These are phyloP conservation scores for Pichia sporocuriosa DNA, from an alignment of 805 yeast genomes.

Conservation along the genomic window DNA sequence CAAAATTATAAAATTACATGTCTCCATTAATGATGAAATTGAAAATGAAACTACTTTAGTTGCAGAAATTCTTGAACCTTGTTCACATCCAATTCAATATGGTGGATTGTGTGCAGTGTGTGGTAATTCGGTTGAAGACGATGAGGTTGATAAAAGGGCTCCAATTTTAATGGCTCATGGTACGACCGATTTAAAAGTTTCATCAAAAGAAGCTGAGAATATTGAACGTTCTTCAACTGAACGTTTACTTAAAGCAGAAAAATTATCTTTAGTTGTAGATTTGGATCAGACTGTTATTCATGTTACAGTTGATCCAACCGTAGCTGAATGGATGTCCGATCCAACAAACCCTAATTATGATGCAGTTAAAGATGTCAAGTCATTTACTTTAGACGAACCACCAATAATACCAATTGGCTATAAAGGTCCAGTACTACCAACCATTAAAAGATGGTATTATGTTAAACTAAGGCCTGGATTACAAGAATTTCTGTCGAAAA, in stretches of 20 bases:
- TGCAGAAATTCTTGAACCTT: slow-evolving; percentile 65
- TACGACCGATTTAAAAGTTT: slow-evolving; percentile 74
- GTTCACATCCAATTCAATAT: slow-evolving; percentile 87
- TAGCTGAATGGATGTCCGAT: slow-evolving; percentile 92
- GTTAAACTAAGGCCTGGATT: slow-evolving; percentile 91
- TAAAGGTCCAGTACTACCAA: slow-evolving; percentile 53
- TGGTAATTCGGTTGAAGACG: slow-evolving; percentile 69
- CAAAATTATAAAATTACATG: slow-evolving; percentile 41
- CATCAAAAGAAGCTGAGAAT: slow-evolving; percentile 78
- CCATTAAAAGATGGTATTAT: slow-evolving; percentile 75
- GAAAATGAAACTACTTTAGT: slow-evolving; percentile 40
- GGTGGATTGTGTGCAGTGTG: slow-evolving; percentile 94
- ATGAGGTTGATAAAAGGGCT: slow-evolving; percentile 67
- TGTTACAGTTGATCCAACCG: slow-evolving; percentile 96
- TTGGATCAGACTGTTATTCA: slow-evolving; percentile 96
- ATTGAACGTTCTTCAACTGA: slow-evolving; percentile 65
- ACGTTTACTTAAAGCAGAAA: slow-evolving; percentile 52
- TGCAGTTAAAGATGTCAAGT: slow-evolving; percentile 72
- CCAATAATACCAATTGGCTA: slow-evolving; percentile 50
- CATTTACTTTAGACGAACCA: slow-evolving; percentile 76
- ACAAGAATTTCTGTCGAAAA: slow-evolving; percentile 57
- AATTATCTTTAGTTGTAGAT: slow-evolving; percentile 88
- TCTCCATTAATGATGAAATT: slow-evolving; percentile 56
- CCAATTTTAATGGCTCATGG: slow-evolving; percentile 88
- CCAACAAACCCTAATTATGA: slow-evolving; percentile 78